Evolutionary conservation across 176 grass and related monocot genomes (phyloP), one percentile per base, ranked within the genome.

Genomic region (Hsuehochloa calcarea): DNA sequence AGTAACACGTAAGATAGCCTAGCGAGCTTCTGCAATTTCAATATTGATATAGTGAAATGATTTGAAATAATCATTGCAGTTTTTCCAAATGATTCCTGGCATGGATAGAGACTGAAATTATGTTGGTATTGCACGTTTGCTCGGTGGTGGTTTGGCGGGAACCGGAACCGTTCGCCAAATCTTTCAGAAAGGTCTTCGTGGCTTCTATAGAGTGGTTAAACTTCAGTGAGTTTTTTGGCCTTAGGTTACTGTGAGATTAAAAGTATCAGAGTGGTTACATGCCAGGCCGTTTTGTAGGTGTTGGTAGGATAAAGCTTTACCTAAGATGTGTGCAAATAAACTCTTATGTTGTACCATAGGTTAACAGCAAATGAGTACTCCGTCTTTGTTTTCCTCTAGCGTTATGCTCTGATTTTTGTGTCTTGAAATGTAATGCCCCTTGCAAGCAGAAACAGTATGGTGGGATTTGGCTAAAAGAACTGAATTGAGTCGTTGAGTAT

Each of bases 101-200:
- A 58, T 98, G 50, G 87, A 93, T 69, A 68, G 79, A 25, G 91
- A 92, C 64, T 83, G 80, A 17, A 90, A 90, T 55, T 80, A 80
- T 89, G 79, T 91, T 26, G 89, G 89, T 60, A 79, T 92, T 10
- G 80, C 79, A 10, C 80, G 85, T 85, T 89, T 93, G 27, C 71
- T 98, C 39, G 80, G 85, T 80, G 96, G 96, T 54, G 96, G 96
- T 81, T 80, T 98, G 80, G 91, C 96, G 23, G 96, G 96, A 45
- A 70, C 90, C 68, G 89, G 91, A 80, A 88, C 91, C 52, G 62
- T 98, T 38, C 56, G 85, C 23, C 85, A 92, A 37, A 93, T 98
- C 47, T 81, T 95, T 58, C 76, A 69, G 46, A 87, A 75, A 10
- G 96, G 96, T 5, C 63, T 85, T 47, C 74, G 91, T 65, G 96